Base-by-base conservation (phyloP, 306 rosid genomes). In the Arachis stenosperma region DNA sequence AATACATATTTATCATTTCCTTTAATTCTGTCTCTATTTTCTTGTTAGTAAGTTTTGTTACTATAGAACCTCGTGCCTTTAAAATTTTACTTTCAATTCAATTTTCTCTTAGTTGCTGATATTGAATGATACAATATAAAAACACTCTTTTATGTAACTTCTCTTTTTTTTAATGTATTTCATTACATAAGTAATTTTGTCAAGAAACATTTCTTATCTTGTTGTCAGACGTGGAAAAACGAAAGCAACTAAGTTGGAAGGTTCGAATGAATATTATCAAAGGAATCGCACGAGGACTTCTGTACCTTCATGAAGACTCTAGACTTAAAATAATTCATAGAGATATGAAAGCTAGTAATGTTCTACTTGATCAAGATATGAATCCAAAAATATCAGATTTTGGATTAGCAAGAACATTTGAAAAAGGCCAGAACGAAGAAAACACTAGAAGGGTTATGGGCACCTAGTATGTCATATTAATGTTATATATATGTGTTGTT, bases 251-350 rank as follows among this genome's bases (percentile, higher is more conserved):
- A 33, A 60, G 75, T 65, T 87, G 87, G 91, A 51, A 75, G 33
- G n/a, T 64, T 44, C 56, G 81, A 44, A 3, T 61, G 62, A 67
- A 30, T 52, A 83, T 85, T 56, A 81, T 83, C 5, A 60, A 76
- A 47, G 89, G 86, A 58, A 88, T 85, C n/a, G 89, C 85, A 8
- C 79, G 54, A 64, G 89, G 92, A 56, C 79, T 85, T 56, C 6
- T 83, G 2, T 88, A 85, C 52, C 86, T 85, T 67, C 92, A 83
- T 3, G 89, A 88, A 47, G 88, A 83, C 54, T 88, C 86, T 0
- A 62, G 82, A 56, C 85, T 77, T 11, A 80, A 56, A 71, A 41
- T 84, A 13, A 82, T 87, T 17, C 91, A 87, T 58, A 64, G 91
- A 69, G 87, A 87, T 64, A 22, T 87, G 1, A 87, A 87, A 74